Conservation (phyloP, 257 asterid genomes). For the Lycium barbarum region DNA sequence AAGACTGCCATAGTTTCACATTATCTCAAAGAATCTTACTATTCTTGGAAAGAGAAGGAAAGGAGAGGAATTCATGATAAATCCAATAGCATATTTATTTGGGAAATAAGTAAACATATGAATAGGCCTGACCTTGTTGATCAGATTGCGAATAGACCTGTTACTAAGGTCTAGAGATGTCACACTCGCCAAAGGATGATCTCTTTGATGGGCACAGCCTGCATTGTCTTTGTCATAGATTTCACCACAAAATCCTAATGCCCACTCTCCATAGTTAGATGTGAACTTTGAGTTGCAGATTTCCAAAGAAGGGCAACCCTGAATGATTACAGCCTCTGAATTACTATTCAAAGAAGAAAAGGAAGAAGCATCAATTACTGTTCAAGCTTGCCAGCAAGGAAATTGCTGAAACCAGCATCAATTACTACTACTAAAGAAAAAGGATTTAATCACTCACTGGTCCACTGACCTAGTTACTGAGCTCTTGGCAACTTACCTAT, state of each 20-base stretch:
- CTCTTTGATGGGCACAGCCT: constrained; percentile 52
- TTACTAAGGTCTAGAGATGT: constrained; percentile 85
- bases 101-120: background rate
- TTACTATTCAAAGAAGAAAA: constrained; percentile 46
- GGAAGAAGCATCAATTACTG: constrained; percentile 22
- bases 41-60: background rate
- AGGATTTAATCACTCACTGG: background rate
- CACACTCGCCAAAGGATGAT: constrained; percentile 52
- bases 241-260: constrained; percentile 95
- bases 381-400: constrained; percentile 34
- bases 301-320: constrained; percentile 66
- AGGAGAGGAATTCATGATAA: background rate
- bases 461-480: background rate
- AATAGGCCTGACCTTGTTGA: constrained; percentile 59
- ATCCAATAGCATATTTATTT: background rate
- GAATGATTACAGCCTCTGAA: constrained; percentile 61
- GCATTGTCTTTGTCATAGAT: constrained; percentile 65
- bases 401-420: constrained; percentile 5
- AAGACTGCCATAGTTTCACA: constrained; percentile 6
- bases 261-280: constrained; percentile 78
- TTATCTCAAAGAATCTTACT: constrained; percentile 1
- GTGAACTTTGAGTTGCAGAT: constrained; percentile 81
- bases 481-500: constrained; percentile 54
- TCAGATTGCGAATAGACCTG: constrained; percentile 71
- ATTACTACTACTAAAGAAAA: background rate